These are phyloP conservation scores for Diddensiella caesifluorescens DNA, from an alignment of 805 yeast genomes.

Conservation along the genomic window DNA sequence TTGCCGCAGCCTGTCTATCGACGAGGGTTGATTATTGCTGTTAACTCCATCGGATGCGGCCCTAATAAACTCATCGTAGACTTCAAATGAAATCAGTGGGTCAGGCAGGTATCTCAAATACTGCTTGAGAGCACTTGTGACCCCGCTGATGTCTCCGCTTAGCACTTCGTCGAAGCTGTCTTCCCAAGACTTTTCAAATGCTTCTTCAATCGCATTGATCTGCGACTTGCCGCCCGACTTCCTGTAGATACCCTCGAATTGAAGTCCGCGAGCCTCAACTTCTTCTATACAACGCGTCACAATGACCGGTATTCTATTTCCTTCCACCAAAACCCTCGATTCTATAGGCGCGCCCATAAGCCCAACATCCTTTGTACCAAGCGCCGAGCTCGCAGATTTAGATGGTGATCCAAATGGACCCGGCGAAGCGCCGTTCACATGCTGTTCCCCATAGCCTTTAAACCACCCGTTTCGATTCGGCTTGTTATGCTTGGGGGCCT, in stretches of 20 bases:
- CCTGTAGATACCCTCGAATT: slow-evolving; percentile 82
- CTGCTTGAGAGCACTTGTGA: slow-evolving; percentile 80
- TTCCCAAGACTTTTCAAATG: slow-evolving; percentile 37
- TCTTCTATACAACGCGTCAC: slow-evolving; percentile 66
- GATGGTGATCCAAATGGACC: slow-evolving; percentile 1
- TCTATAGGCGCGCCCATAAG: slow-evolving; percentile 54
- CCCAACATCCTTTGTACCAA: slow-evolving; percentile 18
- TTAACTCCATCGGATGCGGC: slow-evolving; percentile 39
- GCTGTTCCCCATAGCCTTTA: slow-evolving; percentile 4
- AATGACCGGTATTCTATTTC: slow-evolving; percentile 59
- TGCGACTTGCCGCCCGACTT: slow-evolving; percentile 79
- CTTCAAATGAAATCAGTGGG: slow-evolving; percentile 69
- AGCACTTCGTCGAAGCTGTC: slow-evolving; percentile 35
- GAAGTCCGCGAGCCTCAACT: slow-evolving; percentile 72
- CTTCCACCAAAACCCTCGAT: slow-evolving; percentile 58
- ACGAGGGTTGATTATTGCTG: no score
- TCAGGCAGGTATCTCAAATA: slow-evolving; percentile 79
- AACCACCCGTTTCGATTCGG: slow-evolving; percentile 21
- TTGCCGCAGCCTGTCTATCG: slow-evolving; percentile 39
- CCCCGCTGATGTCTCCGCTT: slow-evolving; percentile 74
- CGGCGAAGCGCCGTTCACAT: not conserved
- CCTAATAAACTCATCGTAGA: slow-evolving; percentile 62
- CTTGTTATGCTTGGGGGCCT: slow-evolving; percentile 6
- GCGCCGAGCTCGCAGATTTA: not conserved
- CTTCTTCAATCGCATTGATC: slow-evolving; percentile 42